Evolutionary conservation across 2,329 filamentous ascomycete species (phyloP).

Genomic region (Aureobasidium musti): DNA sequence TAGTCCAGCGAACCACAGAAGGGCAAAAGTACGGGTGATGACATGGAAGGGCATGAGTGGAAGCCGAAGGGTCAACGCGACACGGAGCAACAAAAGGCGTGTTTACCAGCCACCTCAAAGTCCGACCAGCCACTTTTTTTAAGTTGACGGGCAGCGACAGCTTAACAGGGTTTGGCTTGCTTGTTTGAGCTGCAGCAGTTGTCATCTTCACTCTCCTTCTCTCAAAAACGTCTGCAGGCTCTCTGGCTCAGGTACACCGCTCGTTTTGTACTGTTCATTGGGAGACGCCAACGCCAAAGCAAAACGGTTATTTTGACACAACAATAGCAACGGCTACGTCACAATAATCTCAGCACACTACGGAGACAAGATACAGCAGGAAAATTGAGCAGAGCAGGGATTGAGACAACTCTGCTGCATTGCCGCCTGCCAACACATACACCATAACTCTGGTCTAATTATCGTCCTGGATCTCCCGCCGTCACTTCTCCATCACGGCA

Average conservation of each 20-base stretch:
- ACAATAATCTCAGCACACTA: neutral
- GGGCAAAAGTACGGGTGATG: neutral
- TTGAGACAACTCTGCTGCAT: neutral
- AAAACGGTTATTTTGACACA: conserved; percentile 23
- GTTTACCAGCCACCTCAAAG: conserved; percentile 26
- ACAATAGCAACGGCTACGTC: conserved; percentile 29
- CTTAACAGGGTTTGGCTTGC: conserved; percentile 8
- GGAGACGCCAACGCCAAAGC: conserved; percentile 26
- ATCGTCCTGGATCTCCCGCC: neutral
- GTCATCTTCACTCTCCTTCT: neutral
- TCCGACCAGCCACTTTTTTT: conserved; percentile 13
- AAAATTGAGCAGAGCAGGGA: neutral
- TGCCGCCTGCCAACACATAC: neutral
- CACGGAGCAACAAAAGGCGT: conserved; percentile 8
- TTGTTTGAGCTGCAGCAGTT: conserved; percentile 13
- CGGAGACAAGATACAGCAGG: neutral
- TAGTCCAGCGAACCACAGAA: neutral
- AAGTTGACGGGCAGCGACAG: conserved; percentile 13
- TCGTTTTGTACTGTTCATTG: conserved; percentile 22
- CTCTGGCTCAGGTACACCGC: conserved; percentile 16
- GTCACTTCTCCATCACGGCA: neutral
- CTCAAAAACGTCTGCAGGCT: neutral
- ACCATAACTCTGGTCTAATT: neutral
- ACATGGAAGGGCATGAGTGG: neutral
- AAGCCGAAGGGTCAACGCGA: neutral